Evolutionary conservation across 768 basidiomycete genomes (phyloP), one percentile per base, ranked within the genome.

Genomic region (Boletus speciosus): DNA sequence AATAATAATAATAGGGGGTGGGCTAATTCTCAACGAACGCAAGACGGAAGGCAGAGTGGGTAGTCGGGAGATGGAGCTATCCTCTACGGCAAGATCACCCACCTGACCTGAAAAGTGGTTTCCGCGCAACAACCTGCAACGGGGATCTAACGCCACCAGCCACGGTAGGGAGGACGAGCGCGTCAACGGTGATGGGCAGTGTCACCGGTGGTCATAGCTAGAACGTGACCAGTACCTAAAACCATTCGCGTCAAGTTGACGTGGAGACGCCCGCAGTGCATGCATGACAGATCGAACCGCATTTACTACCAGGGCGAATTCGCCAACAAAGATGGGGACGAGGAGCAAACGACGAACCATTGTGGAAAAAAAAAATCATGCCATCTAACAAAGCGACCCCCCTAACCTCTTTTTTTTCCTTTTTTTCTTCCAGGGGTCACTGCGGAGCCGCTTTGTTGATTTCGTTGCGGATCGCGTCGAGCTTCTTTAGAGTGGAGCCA

Each of bases 321-420:
- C 43, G 1, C 41, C 41, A 42, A 43, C 25, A 43, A 43, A 11
- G 9, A 36, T n/a, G n/a, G n/a, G 4, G 5, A n/a, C 19, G 35
- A 54, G 43, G 37, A 55, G 7, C 54, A 35, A 14, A 47, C 38
- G 5, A 19, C 34, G 54, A 55, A 55, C 16, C n/a, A 12, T 31
- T 10, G 31, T 31, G 3, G 5, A 23, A 23, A 25, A 3, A 25
- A 31, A 31, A 31, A 31, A 31, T 10, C 31, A 31, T 3, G 9
- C 31, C 10, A 31, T 31, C 43, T 29, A 6, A 19, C 19, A 19
- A 19, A 19, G 19, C 19, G 19, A 19, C 19, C 19, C 19, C 19
- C 19, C 19, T 19, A 19, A 19, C 29, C 32, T 27, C 15, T 10
- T 3, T 10, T 7, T 36, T 38, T 11, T 38, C 25, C 25, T 31